Percentiles rank a stretch among this genome's conserved stretches.
These are phyloP conservation scores for Posidonia australis DNA, from an alignment of 106 monocot genomes.

Conservation along the genomic window DNA sequence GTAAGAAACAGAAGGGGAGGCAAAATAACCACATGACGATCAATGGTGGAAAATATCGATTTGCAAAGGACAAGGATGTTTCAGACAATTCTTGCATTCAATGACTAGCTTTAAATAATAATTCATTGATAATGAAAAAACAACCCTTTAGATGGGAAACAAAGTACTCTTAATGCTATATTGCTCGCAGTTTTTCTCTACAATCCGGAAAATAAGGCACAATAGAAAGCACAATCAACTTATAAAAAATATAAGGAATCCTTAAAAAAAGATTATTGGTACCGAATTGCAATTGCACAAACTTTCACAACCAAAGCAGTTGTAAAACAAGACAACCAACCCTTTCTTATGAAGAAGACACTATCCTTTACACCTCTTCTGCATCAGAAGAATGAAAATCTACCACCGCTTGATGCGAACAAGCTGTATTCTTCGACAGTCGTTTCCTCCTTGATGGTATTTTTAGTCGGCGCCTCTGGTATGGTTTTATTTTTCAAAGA, in stretches of 20 bases:
- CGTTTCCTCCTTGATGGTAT: conserved; percentile 1
- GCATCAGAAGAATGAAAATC: conserved; percentile 64
- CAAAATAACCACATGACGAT: too few species aligned
- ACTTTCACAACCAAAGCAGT: not conserved
- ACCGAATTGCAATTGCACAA: conserved; percentile 1
- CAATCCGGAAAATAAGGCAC: not conserved
- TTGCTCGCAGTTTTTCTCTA: not conserved
- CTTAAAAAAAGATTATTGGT: conserved; percentile 6
- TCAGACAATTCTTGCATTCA: too few species aligned
- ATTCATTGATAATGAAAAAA: not conserved
- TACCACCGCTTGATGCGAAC: conserved; percentile 42
- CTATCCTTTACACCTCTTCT: conserved; percentile 7
- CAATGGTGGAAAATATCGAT: too few species aligned
- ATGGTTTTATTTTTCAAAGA: conserved; percentile 10
- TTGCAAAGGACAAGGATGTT: too few species aligned
- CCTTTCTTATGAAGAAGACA: conserved; percentile 1
- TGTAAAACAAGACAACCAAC: not conserved
- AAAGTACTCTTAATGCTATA: not conserved
- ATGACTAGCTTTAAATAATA: not conserved
- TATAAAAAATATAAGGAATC: not conserved
- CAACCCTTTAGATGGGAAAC: not conserved
- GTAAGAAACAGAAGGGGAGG: too few species aligned
- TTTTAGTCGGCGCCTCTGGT: conserved; percentile 10
- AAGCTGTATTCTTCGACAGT: conserved; percentile 64
- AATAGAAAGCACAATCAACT: not conserved